Evolutionary conservation across 257 asterid species (phyloP), one percentile per base, ranked within the genome.

Genomic region (Striga asiatica): DNA sequence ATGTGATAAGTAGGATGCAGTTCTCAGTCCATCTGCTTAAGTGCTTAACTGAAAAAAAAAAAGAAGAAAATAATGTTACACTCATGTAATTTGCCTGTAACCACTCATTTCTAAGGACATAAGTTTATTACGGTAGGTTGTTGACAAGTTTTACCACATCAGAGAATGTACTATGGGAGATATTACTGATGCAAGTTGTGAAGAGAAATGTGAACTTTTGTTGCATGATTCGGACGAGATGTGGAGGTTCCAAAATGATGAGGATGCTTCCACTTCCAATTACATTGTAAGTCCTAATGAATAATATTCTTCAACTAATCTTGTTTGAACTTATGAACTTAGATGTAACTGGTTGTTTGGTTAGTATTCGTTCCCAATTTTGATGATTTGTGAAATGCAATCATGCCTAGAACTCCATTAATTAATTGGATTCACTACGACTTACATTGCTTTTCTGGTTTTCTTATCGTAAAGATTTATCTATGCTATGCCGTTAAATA

Each of bases 161-260:
- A 79, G 88, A 74, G 84, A 78, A 68, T 62, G 67, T 65, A 58
- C 70, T 59, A 27, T 75, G 58, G 74, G 64, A 50, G 57, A 22
- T 56, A 59, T 62, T 48, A 69, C 76, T 35, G 89, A 82, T 60
- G 68, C 61, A 49, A 72, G 79, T 76, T 78, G 78, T 74, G 88
- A 84, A 76, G 94, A 77, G 65, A 87, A 91, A 71, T 91, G 98
- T 23, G 81, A 65, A 60, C 64, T 69, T 73, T 89, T 91, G 45
- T 43, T 87, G 79, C 69, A 64, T 34, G 98, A 91, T 82, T 72
- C 93, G 23, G 62, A 65, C 50, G 98, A 86, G 58, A 55, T 58
- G 73, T 89, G 98, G 98, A 82, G 78, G 64, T 83, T 83, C 74
- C 69, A 74, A 52, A 42, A 62, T 66, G 83, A 76, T 49, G 76